Percentiles rank a stretch among this genome's conserved stretches.
Evolutionary conservation across 2,329 filamentous ascomycete species (phyloP).

Genomic region (Trichophyton benhamiae): DNA sequence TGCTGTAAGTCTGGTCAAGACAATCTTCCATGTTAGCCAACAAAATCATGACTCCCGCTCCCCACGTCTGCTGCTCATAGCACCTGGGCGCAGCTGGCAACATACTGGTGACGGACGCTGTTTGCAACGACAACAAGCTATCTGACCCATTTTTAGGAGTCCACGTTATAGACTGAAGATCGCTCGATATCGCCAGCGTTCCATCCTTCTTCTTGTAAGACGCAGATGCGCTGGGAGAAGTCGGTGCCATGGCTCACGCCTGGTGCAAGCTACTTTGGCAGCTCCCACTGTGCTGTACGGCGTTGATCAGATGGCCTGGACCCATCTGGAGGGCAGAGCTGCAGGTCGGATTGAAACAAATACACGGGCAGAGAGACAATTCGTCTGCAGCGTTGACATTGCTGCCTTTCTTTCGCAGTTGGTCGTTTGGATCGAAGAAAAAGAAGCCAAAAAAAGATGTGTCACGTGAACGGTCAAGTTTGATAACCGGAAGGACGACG

Average conservation of each 20-base stretch:
- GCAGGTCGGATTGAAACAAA: neutral
- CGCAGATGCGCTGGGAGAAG: conserved; percentile 35
- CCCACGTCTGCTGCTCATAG: neutral
- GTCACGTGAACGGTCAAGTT: too few relatives aligned
- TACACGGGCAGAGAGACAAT: too few relatives aligned
- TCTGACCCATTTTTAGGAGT: conserved; percentile 52
- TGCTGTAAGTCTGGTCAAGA: conserved; percentile 66
- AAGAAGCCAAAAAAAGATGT: too few relatives aligned
- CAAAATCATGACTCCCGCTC: neutral
- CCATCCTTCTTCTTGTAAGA: conserved; percentile 96
- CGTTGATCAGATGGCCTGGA: neutral
- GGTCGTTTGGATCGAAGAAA: too few relatives aligned
- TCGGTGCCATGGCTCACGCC: conserved; percentile 8
- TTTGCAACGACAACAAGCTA: conserved; percentile 54
- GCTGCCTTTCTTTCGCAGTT: neutral
- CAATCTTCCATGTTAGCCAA: neutral
- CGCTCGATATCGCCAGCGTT: conserved; percentile 59
- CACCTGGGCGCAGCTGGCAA: conserved; percentile 5
- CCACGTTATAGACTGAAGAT: conserved; percentile 69
- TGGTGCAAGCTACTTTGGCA: neutral
- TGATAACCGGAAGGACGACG: too few relatives aligned
- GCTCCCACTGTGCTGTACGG: conserved; percentile 5
- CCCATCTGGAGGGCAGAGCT: conserved; percentile 8
- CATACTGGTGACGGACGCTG: conserved; percentile 73
- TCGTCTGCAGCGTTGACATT: neutral